Evolutionary conservation across 257 asterid species (phyloP), one percentile per base, ranked within the genome.

Genomic region (Lantana camara): DNA sequence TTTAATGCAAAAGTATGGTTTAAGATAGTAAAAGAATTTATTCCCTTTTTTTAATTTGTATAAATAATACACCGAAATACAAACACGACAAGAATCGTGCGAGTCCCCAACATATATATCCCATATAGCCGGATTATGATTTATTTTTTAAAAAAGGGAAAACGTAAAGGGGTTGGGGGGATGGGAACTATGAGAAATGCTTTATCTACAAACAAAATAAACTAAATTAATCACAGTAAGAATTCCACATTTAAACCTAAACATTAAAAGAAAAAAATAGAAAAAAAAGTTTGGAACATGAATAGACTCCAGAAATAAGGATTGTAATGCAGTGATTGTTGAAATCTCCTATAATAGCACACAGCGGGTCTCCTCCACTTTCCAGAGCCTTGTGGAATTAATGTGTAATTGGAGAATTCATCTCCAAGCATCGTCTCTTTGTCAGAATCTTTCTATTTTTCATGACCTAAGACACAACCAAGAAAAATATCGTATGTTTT

Each of bases 161-260:
- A 21, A 20, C 9, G 1, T 12, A 9, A 54, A 65, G 63, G 29
- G 1, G 46, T 20, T 20, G 45, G 29, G 6, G 42, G 52, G 46
- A 24, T 12, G 53, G 6, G 57, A 60, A n/a, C n/a, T n/a, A n/a
- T n/a, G n/a, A n/a, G n/a, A n/a, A n/a, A 22, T 34, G 54, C 35
- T 48, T 29, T 74, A 57, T 64, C 59, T 68, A 76, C 78, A 77
- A 72, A 72, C 34, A 68, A 68, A 54, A 38, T n/a, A 57, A 46
- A 64, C 51, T 58, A 19, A 47, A 3, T 34, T 47, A 24, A 60
- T 50, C 44, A 52, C 29, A 42, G 63, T 38, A 47, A 70, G 51
- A 47, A 49, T 58, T 74, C 73, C 29, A 74, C 68, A 65, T 29
- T 7, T 9, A 30, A 49, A 62, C 17, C 56, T 23, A 30, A 70